phyloP scores from a whole-genome alignment of 257 asterid genomes.

The Jaltomata sinuosa region DNA sequence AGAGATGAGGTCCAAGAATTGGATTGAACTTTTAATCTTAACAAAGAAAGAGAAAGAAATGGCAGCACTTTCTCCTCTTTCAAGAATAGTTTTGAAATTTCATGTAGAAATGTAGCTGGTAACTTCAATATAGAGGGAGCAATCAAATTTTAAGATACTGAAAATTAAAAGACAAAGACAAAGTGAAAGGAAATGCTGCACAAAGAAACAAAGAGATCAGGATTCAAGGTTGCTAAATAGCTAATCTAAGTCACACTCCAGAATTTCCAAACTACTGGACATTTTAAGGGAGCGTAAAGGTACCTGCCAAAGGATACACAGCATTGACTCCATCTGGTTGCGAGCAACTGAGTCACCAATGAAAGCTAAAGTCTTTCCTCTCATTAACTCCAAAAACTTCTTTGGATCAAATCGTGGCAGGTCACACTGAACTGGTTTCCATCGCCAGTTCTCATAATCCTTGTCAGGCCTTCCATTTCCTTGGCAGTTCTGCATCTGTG shows the following conservation, averaged over 20 bases:
- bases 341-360: conserved; percentile 97
- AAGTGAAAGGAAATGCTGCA: not conserved
- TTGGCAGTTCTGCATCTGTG: conserved; percentile 92
- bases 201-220: not conserved
- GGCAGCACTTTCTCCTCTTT: not conserved
- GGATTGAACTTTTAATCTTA: not conserved
- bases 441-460: conserved; percentile 86
- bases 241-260: not conserved
- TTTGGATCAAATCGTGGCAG: conserved; percentile 69
- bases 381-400: conserved; percentile 75
- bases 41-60: not conserved
- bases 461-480: conserved; percentile 97
- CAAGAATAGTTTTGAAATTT: not conserved
- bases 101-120: not conserved
- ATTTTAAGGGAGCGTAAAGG: not conserved
- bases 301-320: conserved; percentile 96
- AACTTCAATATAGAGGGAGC: not conserved
- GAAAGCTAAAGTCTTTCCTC: conserved; percentile 89
- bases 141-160: not conserved
- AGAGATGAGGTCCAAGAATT: not conserved
- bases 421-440: conserved; percentile 83
- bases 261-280: not conserved
- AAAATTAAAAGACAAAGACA: not conserved
- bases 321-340: conserved; percentile 95
- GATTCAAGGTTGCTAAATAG: not conserved